Evolutionary conservation across 176 grass and related monocot genomes (phyloP), one percentile per base, ranked within the genome.

Genomic region (Lolium perenne): DNA sequence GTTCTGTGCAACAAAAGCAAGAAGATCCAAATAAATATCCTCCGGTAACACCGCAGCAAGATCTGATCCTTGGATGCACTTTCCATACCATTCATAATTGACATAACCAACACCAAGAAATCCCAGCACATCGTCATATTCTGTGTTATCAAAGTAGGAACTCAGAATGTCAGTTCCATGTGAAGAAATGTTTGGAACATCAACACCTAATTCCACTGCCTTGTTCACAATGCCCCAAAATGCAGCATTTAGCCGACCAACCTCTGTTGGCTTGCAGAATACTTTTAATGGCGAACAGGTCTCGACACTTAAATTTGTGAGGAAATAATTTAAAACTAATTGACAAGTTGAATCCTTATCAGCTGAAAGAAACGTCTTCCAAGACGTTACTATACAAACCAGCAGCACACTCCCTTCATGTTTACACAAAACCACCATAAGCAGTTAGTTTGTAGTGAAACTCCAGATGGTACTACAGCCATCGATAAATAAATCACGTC

Each of bases 141-240:
- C 84, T 78, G 69, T 5, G 2, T 7, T 69, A 71, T 90, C 91
- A 64, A 90, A 80, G 58, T 83, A 87, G 47, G 81, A 80, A n/a
- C 82, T 86, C 68, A 93, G 68, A 51, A 93, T 77, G 53, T 77
- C 38, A 78, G 35, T 84, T 49, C 91, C 88, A 78, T 93, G 84
- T 0, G 69, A 93, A 35, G 88, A 89, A 10, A 89, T 45, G n/a
- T 76, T 87, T 6, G 53, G 54, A 35, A 90, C 48, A 56, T 69
- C 26, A 13, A 85, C 62, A n/a, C 70, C 91, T 25, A 11, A 47
- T 17, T 84, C 71, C 57, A 84, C 20, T 61, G 87, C 84, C 40
- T 72, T 78, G 13, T 60, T 80, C 38, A 93, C 13, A 57, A 93
- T 80, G 57, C 64, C 47, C 87, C 91, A 84, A 13, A 93, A 93